These are phyloP conservation scores for Pseudogymnoascus sp. DNA, from an alignment of 2,329 filamentous ascomycete species.

Conservation along the genomic window DNA sequence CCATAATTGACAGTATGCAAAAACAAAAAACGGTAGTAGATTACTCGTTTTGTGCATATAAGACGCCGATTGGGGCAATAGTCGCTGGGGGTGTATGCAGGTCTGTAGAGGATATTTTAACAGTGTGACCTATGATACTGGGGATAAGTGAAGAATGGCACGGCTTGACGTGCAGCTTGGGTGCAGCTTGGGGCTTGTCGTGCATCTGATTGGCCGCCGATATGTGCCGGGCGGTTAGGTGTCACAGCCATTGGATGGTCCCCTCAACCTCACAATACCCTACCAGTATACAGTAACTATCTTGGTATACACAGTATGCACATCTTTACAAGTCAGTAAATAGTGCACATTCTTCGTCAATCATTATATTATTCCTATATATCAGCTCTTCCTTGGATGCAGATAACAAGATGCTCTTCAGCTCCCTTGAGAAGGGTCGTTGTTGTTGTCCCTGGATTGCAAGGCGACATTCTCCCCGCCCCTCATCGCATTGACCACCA, in stretches of 20 bases:
- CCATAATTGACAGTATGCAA: background rate
- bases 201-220: background rate
- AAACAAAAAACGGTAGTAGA: background rate
- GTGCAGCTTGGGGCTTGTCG: background rate
- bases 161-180: background rate
- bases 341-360: background rate
- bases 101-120: background rate
- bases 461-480: background rate
- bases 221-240: constrained; percentile 7
- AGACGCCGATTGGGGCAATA: constrained; percentile 6
- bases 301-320: background rate
- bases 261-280: background rate
- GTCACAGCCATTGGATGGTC: background rate
- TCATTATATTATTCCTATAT: background rate
- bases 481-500: constrained; percentile 8
- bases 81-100: background rate
- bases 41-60: constrained; percentile 6
- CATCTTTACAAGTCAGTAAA: background rate
- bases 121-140: constrained; percentile 1
- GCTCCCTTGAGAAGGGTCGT: background rate
- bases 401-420: background rate
- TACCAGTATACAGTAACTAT: background rate
- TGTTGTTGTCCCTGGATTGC: constrained; percentile 1
- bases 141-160: constrained; percentile 10
- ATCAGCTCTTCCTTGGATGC: background rate